Evolutionary conservation across 2,329 filamentous ascomycete species (phyloP).

Genomic region (Paraphaeosphaeria minitans): DNA sequence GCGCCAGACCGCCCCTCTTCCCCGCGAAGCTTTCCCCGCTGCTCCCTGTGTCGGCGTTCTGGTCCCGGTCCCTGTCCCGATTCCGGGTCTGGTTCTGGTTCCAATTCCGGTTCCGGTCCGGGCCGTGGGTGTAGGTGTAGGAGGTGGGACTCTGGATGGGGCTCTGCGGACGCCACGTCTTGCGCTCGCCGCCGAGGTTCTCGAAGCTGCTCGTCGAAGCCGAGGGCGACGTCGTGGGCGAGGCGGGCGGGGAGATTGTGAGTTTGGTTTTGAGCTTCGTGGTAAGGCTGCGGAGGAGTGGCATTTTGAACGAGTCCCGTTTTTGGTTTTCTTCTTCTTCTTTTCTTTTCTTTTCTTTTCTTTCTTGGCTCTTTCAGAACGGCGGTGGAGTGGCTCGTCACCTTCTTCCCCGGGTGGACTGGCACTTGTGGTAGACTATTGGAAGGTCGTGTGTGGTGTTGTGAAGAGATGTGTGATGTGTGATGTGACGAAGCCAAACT

Average conservation of each 20-base stretch:
- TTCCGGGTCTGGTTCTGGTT: too few relatives aligned
- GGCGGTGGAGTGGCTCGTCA: neutral
- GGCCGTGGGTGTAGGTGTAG: too few relatives aligned
- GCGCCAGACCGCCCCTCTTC: constrained; percentile 1
- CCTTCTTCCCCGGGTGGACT: neutral
- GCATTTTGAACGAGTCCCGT: constrained; percentile 25
- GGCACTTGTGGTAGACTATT: too few relatives aligned
- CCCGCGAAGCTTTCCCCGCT: constrained; percentile 12
- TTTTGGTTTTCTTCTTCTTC: too few relatives aligned
- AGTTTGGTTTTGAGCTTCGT: constrained; percentile 39
- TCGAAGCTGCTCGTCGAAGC: constrained; percentile 29
- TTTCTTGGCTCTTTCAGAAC: too few relatives aligned
- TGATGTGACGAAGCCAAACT: too few relatives aligned
- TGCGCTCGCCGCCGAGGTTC: constrained; percentile 22
- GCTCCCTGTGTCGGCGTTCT: constrained; percentile 1
- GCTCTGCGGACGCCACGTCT: constrained; percentile 18
- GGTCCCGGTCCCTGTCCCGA: too few relatives aligned
- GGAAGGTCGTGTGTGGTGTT: neutral
- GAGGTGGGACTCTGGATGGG: constrained; percentile 1
- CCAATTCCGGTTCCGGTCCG: too few relatives aligned
- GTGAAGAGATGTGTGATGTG: too few relatives aligned
- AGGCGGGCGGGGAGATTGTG: constrained; percentile 25
- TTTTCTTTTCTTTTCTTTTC: too few relatives aligned
- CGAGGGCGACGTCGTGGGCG: constrained; percentile 28
- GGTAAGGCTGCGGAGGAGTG: constrained; percentile 36